Base-by-base conservation (phyloP, 169 alveolate species). In the Plasmodium relictum region DNA sequence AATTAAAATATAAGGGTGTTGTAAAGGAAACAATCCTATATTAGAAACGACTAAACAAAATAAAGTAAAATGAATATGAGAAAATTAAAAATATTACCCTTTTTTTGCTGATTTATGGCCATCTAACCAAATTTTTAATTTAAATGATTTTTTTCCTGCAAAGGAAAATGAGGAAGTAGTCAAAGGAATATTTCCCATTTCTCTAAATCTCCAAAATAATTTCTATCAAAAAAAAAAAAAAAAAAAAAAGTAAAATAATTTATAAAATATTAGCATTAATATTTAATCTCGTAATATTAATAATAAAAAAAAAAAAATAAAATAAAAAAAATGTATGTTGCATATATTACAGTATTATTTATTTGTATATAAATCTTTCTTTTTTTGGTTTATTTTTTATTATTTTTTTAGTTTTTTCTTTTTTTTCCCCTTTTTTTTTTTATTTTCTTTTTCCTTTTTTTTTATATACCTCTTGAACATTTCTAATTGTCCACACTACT, bases 71-170 rank as follows among this genome's bases (percentile, higher is more conserved):
- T 31, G 3, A 31, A 31, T 31, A 31, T 31, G 1, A 3, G 39
- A 1, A 31, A 31, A 31, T 31, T 31, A 31, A 31, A 31, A 31
- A 31, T 31, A 31, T 80, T 80, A 86, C 92, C 63, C 39, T 73
- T 86, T 86, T 52, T 71, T 86, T 48, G 92, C 86, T 59, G 92
- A 86, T 31, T 86, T 86, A 73, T 86, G 92, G 14, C 92, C 92
- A 72, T 86, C 92, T 50, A 86, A 48, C 92, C 92, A 86, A n/a
- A 86, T 61, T 73, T 86, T 86, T 44, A 86, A 86, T 24, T 86
- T 86, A 62, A 86, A 86, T 42, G 78, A 86, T 39, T 86, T 86
- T 42, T 86, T 86, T n/a, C 92, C 92, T 0, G 92, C 92, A 50
- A 86, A 86, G 6, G 92, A 70, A 37, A 86, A 86, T 12, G 92